Evolutionary conservation across 768 basidiomycete species (phyloP), one percentile per base, ranked within the genome.

Genomic region (Sporobolomyces phaffii): DNA sequence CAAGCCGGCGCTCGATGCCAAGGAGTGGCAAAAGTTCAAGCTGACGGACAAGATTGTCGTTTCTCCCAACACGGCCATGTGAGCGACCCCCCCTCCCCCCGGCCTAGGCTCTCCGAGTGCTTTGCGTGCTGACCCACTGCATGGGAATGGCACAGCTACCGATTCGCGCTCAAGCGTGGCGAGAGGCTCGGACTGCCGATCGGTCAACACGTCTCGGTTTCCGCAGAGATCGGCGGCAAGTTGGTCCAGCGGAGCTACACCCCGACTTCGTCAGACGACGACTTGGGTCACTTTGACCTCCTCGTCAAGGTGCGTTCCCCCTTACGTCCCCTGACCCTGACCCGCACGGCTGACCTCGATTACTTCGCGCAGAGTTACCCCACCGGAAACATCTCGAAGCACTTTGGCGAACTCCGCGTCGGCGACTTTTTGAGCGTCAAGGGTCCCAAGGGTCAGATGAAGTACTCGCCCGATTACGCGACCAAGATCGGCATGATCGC

Each of bases 51-150:
- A 94, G 79, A 86, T 84, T 51, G 80, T 84, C 73, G 82, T 98
- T 60, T 97, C 93, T 11, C 90, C 89, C 70, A 99, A 99, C 80
- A 99, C 96, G 43, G 94, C 96, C 75, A 83, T 91, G 91, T 97
- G 70, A 64, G 86, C 17, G n/a, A n/a, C n/a, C n/a, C n/a, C n/a
- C n/a, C n/a, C n/a, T n/a, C n/a, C n/a, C n/a, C n/a, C n/a, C n/a
- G n/a, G n/a, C n/a, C n/a, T n/a, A n/a, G n/a, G n/a, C n/a, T n/a
- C n/a, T 24, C 47, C 48, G 47, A 43, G 5, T n/a, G 17, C 47
- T 22, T 24, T n/a, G 14, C 5, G 18, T 6, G 43, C 45, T 57
- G 54, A 57, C 54, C 24, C 22, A n/a, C n/a, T n/a, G n/a, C n/a
- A n/a, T n/a, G n/a, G n/a, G 38, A 29, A 5, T 43, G 7, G 5